Base-by-base conservation (phyloP, 1,284 basidiomycete species). In the Cryptococcus maquisensis region DNA sequence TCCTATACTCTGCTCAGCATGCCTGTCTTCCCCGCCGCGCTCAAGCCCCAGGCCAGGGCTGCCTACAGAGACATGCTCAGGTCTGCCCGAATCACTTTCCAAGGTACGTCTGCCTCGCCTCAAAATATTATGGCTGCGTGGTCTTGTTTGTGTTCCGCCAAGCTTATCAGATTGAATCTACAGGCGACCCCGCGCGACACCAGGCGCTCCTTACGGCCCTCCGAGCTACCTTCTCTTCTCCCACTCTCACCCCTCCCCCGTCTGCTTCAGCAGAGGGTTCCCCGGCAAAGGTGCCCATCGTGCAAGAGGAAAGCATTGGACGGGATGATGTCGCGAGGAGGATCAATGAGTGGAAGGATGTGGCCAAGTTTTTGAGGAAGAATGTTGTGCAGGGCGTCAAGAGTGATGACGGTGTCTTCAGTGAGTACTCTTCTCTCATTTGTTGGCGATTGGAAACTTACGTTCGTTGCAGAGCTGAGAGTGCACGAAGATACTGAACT, bases 381-480 rank as follows among this genome's bases (percentile, higher is more conserved):
- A 77, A 77, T 57, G 69, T 77, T 35, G 75, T 77, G 15, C 75
- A 77, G 56, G 75, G 75, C 20, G 59, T 57, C 24, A 52, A 64
- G 55, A 62, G 66, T 28, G 69, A 72, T 35, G 52, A 54, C 28
- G 69, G 69, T 3, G 51, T 57, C 7, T 73, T 64, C 46, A 58
- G 71, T 72, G 61, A 62, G 72, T 73, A 10, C 32, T 45, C 20
- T 20, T 23, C 37, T 16, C 12, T 20, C 37, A 13, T 39, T 18
- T 21, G 45, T 47, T 1, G 26, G 20, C 39, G 6, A 28, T 10
- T 36, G 5, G 23, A 36, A 35, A 15, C 6, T n/a, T 13, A 10
- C 6, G n/a, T 47, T 36, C n/a, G n/a, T 26, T 8, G 37, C 62
- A 77, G 75, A 65, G 53, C 67, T 76, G 12, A 65, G 73, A 38